Conservation (phyloP, 2,329 filamentous ascomycete genomes). For the Tolypocladium cylindrosporum region DNA sequence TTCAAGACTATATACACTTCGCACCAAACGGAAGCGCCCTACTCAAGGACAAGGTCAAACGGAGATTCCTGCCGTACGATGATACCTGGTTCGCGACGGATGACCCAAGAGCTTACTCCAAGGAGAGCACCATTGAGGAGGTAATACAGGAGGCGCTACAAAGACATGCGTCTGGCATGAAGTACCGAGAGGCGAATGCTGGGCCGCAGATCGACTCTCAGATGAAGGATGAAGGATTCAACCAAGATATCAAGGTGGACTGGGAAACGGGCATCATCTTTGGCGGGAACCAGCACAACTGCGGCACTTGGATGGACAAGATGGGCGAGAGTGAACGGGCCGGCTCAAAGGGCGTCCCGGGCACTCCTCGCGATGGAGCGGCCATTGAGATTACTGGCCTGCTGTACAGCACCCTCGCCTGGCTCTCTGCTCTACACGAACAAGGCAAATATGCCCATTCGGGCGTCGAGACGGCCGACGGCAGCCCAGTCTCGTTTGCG, state of each 20-base stretch:
- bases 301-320: conserved; percentile 99
- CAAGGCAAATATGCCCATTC: conserved; percentile 62
- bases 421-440: conserved; percentile 61
- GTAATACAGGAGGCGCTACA: conserved; percentile 90
- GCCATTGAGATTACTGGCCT: conserved; percentile 93
- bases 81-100: conserved; percentile 85
- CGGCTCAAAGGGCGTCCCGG: conserved; percentile 84
- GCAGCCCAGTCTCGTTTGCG: conserved; percentile 53
- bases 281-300: conserved; percentile 89
- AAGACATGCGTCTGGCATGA: conserved; percentile 80
- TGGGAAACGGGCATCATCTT: conserved; percentile 87
- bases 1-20: conserved; percentile 83
- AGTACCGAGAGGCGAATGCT: conserved; percentile 90
- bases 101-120: conserved; percentile 77
- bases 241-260: conserved; percentile 83
- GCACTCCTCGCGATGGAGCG: conserved; percentile 92
- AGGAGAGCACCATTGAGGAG: conserved; percentile 73
- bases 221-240: conserved; percentile 87
- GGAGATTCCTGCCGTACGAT: conserved; percentile 89
- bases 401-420: conserved; percentile 77
- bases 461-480: conserved; percentile 58
- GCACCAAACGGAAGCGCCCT: conserved; percentile 67
- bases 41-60: conserved; percentile 65
- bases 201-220: conserved; percentile 81
- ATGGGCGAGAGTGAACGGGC: conserved; percentile 97